A percentile compares a stretch with the other conserved stretches of the same genome.
Evolutionary conservation across 1,139 yeast genomes (phyloP).

Genomic region (Geotrichum fermentans): DNA sequence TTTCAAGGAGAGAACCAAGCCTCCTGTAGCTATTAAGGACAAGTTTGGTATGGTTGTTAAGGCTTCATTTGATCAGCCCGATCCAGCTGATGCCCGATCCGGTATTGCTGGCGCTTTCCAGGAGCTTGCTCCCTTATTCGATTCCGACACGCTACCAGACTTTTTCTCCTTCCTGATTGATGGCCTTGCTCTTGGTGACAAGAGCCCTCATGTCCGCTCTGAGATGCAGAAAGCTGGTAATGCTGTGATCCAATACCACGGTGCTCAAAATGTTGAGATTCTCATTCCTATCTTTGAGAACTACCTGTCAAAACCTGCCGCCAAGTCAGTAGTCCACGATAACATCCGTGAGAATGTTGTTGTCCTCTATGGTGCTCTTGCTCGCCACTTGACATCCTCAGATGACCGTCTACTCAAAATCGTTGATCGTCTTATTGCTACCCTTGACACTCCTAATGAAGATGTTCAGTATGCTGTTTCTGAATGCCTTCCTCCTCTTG

Average conservation of each 20-base stretch:
- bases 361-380: slow-evolving; percentile 81
- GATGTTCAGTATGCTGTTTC: slow-evolving; percentile 84
- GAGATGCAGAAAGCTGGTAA: slow-evolving; percentile 90
- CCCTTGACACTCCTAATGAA: slow-evolving; percentile 83
- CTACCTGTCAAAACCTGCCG: slow-evolving; percentile 40
- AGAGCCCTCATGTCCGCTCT: slow-evolving; percentile 65
- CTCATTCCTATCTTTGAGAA: slow-evolving; percentile 74
- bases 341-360: slow-evolving; percentile 73
- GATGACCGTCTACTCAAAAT: slow-evolving; percentile 63
- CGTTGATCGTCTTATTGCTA: slow-evolving; percentile 62
- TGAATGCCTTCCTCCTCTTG: slow-evolving; percentile 79
- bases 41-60: slow-evolving; percentile 73
- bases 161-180: slow-evolving; percentile 59
- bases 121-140: slow-evolving; percentile 51
- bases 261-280: slow-evolving; percentile 58
- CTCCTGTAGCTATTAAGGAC: slow-evolving; percentile 73
- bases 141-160: slow-evolving; percentile 40
- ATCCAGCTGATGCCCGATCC: slow-evolving; percentile 79
- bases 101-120: slow-evolving; percentile 70
- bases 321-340: slow-evolving; percentile 49
- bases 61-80: slow-evolving; percentile 55
- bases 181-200: slow-evolving; percentile 66
- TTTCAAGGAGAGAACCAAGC: slow-evolving; percentile 58
- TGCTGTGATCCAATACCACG: slow-evolving; percentile 60
- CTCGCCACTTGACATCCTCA: slow-evolving; percentile 62